These are phyloP conservation scores for Colletotrichum endophyticum DNA, from an alignment of 2,329 filamentous ascomycete genomes.

Conservation along the genomic window DNA sequence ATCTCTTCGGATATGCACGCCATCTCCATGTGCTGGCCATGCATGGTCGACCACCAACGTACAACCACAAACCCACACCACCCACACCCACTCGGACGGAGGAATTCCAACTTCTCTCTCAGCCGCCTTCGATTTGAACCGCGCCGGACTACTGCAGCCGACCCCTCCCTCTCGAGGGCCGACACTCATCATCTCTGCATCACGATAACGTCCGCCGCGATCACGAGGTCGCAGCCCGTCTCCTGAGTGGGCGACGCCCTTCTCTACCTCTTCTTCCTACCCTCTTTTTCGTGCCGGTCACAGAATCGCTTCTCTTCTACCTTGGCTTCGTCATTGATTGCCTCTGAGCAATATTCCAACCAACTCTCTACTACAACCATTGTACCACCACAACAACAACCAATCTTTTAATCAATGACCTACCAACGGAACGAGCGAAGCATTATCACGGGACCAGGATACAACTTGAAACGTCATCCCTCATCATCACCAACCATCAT, in stretches of 20 bases:
- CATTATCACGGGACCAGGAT: slow-evolving; percentile 14
- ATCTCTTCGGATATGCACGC: slow-evolving; percentile 7
- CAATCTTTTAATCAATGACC: slow-evolving; percentile 20
- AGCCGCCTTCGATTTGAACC: background rate
- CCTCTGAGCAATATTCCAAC: background rate
- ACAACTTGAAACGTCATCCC: slow-evolving; percentile 4
- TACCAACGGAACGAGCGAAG: slow-evolving; percentile 15
- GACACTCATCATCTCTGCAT: background rate
- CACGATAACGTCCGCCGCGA: background rate
- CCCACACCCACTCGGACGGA: background rate
- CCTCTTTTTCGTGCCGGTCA: slow-evolving; percentile 16
- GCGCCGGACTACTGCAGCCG: background rate
- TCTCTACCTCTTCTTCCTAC: background rate
- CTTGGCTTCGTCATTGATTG: slow-evolving; percentile 15
- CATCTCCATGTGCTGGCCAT: slow-evolving; percentile 15
- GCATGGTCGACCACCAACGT: background rate
- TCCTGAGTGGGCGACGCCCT: background rate
- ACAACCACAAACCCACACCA: background rate
- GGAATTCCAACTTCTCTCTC: background rate
- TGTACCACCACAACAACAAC: background rate
- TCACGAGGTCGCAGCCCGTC: background rate
- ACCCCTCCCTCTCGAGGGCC: background rate
- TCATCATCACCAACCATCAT: background rate
- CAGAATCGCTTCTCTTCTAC: background rate
- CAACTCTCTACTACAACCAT: background rate